Base-by-base conservation (phyloP, 192 early-diverging fungal species). In the Pilaira anomala region DNA sequence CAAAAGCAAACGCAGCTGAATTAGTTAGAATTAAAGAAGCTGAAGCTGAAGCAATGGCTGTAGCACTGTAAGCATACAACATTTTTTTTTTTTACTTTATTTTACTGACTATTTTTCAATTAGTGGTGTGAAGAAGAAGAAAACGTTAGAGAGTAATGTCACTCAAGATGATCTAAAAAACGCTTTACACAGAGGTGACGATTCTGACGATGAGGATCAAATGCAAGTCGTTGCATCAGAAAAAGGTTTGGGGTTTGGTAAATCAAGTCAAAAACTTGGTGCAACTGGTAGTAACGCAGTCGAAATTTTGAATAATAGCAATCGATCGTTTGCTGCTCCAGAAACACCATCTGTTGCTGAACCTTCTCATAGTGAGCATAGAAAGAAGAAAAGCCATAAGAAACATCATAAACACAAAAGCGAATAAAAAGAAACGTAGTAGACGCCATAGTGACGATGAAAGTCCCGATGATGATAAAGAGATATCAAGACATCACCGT, bases 351-450 rank as follows among this genome's bases (percentile, higher is more conserved):
- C 40, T 3, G n/a, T 5, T 80, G 76, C 76, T 86, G 66, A 87
- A 53, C 66, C 84, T 76, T 85, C 66, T 79, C 87, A 62, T 78
- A 79, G 53, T 76, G 80, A 70, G 68, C 77, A 63, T 58, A 80
- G 78, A 79, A 68, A 57, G 81, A 62, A 74, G 76, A 90, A 79
- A 84, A 91, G 79, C 87, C 93, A 83, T 88, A 94, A 69, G 90
- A 66, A 73, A 91, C 92, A 66, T 94, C 85, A 71, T 91, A 90
- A 63, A 91, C 86, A 65, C n/a, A 56, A 56, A 40, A 29, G n/a
- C 11, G 2, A 56, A n/a, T 16, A 56, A 40, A 36, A 30, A 56
- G 19, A 7, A 36, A 41, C 54, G 56, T 16, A 25, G 18, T 36
- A 2, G 26, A 11, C 25, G 28, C 41, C 28, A 63, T 24, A 57